These are phyloP conservation scores for Radiomyces spectabilis DNA, from an alignment of 192 early-diverging fungal species.

Conservation along the genomic window DNA sequence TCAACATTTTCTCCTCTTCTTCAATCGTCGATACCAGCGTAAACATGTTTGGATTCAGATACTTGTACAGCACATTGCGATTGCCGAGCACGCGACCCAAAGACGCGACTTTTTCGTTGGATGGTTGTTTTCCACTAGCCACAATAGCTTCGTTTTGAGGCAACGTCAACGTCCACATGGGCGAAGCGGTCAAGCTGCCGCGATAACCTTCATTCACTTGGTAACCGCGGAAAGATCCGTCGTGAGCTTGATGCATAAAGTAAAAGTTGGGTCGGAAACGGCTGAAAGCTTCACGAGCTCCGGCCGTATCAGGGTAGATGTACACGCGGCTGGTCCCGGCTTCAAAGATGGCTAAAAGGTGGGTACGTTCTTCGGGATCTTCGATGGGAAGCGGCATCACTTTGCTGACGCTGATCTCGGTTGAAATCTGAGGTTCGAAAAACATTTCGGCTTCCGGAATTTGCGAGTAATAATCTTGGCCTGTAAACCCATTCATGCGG, in stretches of 20 bases:
- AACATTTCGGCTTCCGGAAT: slow-evolving; percentile 13
- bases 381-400: slow-evolving; percentile 57
- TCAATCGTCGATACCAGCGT: slow-evolving; percentile 59
- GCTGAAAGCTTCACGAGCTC: slow-evolving; percentile 45
- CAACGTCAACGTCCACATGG: slow-evolving; percentile 47
- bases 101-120: slow-evolving; percentile 65
- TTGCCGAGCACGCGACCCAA: slow-evolving; percentile 91
- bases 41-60: slow-evolving; percentile 89
- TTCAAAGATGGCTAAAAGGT: slow-evolving; percentile 43
- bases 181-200: slow-evolving; percentile 33
- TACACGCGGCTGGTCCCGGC: slow-evolving; percentile 36
- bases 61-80: slow-evolving; percentile 97
- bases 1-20: slow-evolving; percentile 34
- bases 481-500: slow-evolving; percentile 62
- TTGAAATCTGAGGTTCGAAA: slow-evolving; percentile 35
- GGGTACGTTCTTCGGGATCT: slow-evolving; percentile 53
- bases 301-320: slow-evolving; percentile 58
- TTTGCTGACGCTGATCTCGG: slow-evolving; percentile 27
- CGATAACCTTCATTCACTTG: slow-evolving; percentile 39
- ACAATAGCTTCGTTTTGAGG: slow-evolving; percentile 42
- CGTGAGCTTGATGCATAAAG: slow-evolving; percentile 52
- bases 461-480: slow-evolving; percentile 37
- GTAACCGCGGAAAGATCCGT: slow-evolving; percentile 47
- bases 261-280: slow-evolving; percentile 49
- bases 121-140: not conserved